Evolutionary conservation across 2,329 filamentous ascomycete genomes (phyloP), one percentile per base, ranked within the genome.

Genomic region (Bimuria novae-zelandiae): DNA sequence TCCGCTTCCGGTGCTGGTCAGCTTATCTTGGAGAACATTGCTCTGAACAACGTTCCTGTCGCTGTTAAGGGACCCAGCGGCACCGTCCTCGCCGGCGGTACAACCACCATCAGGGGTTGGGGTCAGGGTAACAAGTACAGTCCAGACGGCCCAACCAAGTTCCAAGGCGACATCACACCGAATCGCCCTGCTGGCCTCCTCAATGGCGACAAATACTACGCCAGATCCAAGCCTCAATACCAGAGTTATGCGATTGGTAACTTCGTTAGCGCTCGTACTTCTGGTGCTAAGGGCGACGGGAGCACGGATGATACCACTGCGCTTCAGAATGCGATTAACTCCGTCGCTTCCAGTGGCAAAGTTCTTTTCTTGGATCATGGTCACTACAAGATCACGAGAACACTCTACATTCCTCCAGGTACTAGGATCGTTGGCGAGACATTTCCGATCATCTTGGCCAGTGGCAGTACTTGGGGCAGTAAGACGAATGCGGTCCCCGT

Each of bases 401-500:
- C 82, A 0, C 74, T 85, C 59, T 77, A 79, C 59, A 73, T 85
- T 3, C 82, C 83, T 12, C 88, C 88, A 72, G 83, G 90, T 64
- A 85, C 92, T 74, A 86, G 84, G 71, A 89, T 96, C 71, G 89
- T 89, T 1, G 92, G 92, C 62, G 91, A 96, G 76, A 85, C 91
- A 61, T 95, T 89, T 87, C 87, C 92, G 1, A 76, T 92, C 47
- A 88, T 96, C 70, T 89, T 96, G 84, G 90, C 89, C 11, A 83
- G 86, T 40, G 91, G 92, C 43, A 69, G 77, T 65, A 79, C 56
- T 7, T 76, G 71, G 59, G 48, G 54, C 10, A 67, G 69, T 58
- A 93, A 69, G 27, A 61, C 63, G 52, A 80, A 79, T 43, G 89
- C 89, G 0, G 77, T 82, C 11, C 82, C 87, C 0, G 84, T 92